These are phyloP conservation scores for Schwanniomyces occidentalis DNA, from an alignment of 805 yeast genomes.

Conservation along the genomic window DNA sequence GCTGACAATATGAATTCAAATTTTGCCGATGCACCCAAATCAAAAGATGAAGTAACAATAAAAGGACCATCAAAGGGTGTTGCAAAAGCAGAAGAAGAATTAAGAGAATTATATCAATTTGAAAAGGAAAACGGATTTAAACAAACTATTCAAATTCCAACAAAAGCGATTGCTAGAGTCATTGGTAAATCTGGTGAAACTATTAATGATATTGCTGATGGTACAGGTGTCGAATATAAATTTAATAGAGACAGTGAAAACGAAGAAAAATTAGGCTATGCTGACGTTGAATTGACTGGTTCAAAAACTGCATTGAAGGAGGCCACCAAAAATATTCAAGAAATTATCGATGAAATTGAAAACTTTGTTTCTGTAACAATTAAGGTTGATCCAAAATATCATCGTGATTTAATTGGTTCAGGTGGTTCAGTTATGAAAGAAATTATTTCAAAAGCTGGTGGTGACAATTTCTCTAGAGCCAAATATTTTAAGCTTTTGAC, in stretches of 20 bases:
- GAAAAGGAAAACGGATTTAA: constrained; percentile 84
- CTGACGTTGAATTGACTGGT: constrained; percentile 74
- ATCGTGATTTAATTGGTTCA: constrained; percentile 74
- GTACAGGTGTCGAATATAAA: constrained; percentile 58
- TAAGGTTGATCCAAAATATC: constrained; percentile 71
- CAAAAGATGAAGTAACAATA: constrained; percentile 63
- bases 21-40: constrained; percentile 40
- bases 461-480: constrained; percentile 43
- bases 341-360: constrained; percentile 63
- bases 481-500: constrained; percentile 58
- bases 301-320: constrained; percentile 71
- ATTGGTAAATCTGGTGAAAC: constrained; percentile 89
- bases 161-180: constrained; percentile 73
- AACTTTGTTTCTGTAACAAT: constrained; percentile 59
- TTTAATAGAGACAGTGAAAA: constrained; percentile 42
- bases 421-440: constrained; percentile 73
- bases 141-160: constrained; percentile 64
- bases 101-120: constrained; percentile 77
- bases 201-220: constrained; percentile 76
- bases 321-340: constrained; percentile 64
- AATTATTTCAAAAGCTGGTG: constrained; percentile 77
- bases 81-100: constrained; percentile 76
- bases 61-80: constrained; percentile 93
- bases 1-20: constrained; percentile 24
- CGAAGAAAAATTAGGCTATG: constrained; percentile 50